Evolutionary conservation across 73 alveolate species (phyloP).

Genomic region (Tetrahymena borealis): DNA sequence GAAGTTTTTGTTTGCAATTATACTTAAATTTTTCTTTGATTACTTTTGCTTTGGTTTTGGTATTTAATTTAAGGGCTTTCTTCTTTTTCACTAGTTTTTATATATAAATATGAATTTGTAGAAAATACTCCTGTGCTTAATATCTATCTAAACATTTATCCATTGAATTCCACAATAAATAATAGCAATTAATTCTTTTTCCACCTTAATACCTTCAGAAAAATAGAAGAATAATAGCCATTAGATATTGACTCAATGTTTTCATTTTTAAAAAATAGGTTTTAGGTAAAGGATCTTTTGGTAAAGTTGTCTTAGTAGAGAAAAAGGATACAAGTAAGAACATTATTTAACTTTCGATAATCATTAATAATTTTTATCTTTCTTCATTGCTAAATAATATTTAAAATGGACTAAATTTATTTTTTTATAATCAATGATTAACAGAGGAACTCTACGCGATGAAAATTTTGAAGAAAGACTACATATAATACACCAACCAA

Average conservation of each 20-base stretch:
- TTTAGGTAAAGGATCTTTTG: slow-evolving; percentile 91
- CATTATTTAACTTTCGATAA: not conserved
- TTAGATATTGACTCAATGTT: not conserved
- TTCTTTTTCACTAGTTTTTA: no score
- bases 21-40: not conserved
- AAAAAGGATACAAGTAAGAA: slow-evolving; percentile 43
- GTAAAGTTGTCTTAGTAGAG: slow-evolving; percentile 82
- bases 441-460: slow-evolving; percentile 16
- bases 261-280: not conserved
- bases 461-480: slow-evolving; percentile 17
- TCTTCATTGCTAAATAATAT: no score
- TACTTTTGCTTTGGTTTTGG: not conserved
- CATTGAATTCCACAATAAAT: no score
- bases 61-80: no score
- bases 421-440: not conserved
- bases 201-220: no score
- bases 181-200: no score
- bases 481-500: not conserved
- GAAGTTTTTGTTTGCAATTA: no score
- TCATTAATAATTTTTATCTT: no score
- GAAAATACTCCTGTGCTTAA: no score
- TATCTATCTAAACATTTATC: no score
- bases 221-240: no score
- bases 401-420: not conserved
- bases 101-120: no score